Evolutionary conservation across 2,329 filamentous ascomycete genomes (phyloP), one percentile per base, ranked within the genome.

Genomic region (Aspergillus persii): DNA sequence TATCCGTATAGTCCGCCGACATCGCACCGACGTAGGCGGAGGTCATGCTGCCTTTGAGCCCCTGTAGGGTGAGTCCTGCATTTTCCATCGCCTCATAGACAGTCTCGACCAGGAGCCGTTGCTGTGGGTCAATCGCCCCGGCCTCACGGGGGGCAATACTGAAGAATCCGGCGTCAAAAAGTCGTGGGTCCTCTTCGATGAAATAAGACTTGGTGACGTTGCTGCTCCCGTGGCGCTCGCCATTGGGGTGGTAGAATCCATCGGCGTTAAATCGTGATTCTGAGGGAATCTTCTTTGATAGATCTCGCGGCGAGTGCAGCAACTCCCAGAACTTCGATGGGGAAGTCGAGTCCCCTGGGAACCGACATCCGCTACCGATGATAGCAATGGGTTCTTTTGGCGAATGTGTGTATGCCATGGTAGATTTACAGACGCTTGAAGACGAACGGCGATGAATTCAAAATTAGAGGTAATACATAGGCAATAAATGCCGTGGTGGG

Each of bases 321-420:
- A 78, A 72, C 2, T 76, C 64, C 77, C 78, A 80, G 2, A 79
- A 66, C 47, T 75, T 74, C n/a, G 76, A 74, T 4, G 75, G 75
- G 9, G 68, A 69, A 33, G 63, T 67, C 39, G 70, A 70, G 39
- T 66, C 65, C 0, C 78, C 79, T 0, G 80, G 79, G 26, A 81
- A 77, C 0, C 80, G 71, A 31, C 80, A 80, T 1, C 71, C 76
- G 50, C 58, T 78, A 29, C 79, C 79, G 8, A 82, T 68, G 12
- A 82, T 70, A 27, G 79, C 80, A 27, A 81, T 79, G 46, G 77
- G 75, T 53, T 76, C 73, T 50, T 51, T 69, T 62, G 54, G 54
- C 33, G 54, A 56, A 51, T 56, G 54, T 56, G 33, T 56, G 33
- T 56, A 56, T 26, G 33, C 54, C 54, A 56, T 56, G n/a, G 48